phyloP scores from a whole-genome alignment of 2,329 filamentous ascomycete species.

The Pestalotiopsis sp. region DNA sequence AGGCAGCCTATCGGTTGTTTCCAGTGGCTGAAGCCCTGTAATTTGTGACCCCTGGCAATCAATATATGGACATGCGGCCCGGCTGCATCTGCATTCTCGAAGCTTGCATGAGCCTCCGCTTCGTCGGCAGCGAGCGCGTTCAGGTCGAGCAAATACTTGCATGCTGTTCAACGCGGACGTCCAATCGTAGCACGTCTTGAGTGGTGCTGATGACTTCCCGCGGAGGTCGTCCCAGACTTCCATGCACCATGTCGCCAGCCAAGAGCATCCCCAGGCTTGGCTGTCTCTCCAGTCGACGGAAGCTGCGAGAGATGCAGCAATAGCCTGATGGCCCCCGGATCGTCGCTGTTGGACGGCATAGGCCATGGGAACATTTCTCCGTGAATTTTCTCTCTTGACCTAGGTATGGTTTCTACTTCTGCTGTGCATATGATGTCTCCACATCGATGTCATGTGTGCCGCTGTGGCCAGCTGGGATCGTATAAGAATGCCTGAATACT shows the following conservation, averaged over 20 bases:
- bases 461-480: not conserved
- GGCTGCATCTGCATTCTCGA: conserved; percentile 7
- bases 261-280: not conserved
- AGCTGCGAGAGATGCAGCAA: not conserved
- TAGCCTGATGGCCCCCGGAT: not conserved
- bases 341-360: not conserved
- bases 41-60: conserved; percentile 3
- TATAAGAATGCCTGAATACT: not conserved
- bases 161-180: not conserved
- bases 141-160: not conserved
- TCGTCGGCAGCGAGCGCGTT: not conserved
- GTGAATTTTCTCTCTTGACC: not conserved
- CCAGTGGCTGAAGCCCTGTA: not conserved
- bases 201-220: not conserved
- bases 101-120: conserved; percentile 5
- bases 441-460: not conserved
- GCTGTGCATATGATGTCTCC: not conserved
- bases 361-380: not conserved
- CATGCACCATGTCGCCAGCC: conserved; percentile 1
- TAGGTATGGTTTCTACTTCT: not conserved
- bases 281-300: not conserved
- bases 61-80: conserved; percentile 7
- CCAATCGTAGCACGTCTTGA: not conserved
- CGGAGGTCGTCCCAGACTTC: too few species aligned
- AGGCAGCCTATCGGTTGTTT: conserved; percentile 11